phyloP scores from a whole-genome alignment of 208 protist genomes.

The Novymonas esmeraldas region DNA sequence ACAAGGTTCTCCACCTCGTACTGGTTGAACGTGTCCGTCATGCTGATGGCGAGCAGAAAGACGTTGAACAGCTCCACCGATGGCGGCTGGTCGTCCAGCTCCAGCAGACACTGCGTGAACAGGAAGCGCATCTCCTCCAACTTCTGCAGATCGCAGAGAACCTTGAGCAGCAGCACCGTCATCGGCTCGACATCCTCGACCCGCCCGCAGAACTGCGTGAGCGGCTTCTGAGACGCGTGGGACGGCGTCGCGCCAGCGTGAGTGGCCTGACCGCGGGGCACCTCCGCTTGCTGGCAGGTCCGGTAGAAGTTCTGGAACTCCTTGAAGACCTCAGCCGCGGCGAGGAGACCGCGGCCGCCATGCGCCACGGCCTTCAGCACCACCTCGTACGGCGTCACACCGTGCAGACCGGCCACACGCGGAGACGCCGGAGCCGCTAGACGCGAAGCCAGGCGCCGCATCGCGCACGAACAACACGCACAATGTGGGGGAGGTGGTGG shows the following conservation, averaged over 20 bases:
- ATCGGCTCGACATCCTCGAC: conserved; percentile 70
- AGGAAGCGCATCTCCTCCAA: conserved; percentile 90
- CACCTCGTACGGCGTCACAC: conserved; percentile 54
- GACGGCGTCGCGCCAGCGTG: neutral
- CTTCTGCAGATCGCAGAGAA: conserved; percentile 81
- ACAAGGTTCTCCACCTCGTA: conserved; percentile 89
- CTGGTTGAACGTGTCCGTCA: conserved; percentile 87
- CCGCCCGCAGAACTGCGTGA: conserved; percentile 74
- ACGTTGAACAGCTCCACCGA: conserved; percentile 88
- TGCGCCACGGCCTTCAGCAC: conserved; percentile 61
- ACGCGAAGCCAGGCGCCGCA: conserved; percentile 4
- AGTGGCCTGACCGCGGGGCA: conserved; percentile 2
- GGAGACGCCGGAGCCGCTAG: conserved; percentile 3
- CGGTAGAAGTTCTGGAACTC: conserved; percentile 79
- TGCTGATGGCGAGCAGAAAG: conserved; percentile 82
- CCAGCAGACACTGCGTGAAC: conserved; percentile 84
- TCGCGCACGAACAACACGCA: neutral
- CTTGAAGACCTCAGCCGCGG: conserved; percentile 64
- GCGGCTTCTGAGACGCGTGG: conserved; percentile 34
- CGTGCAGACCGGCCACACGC: neutral
- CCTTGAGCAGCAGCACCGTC: conserved; percentile 82
- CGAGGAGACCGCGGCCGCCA: conserved; percentile 64
- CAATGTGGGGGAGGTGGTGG: too few relatives aligned
- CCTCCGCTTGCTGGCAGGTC: conserved; percentile 18
- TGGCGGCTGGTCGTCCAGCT: conserved; percentile 50